Base-by-base conservation (phyloP, 352 stramenopile species). In the Phytophthora pisi region DNA sequence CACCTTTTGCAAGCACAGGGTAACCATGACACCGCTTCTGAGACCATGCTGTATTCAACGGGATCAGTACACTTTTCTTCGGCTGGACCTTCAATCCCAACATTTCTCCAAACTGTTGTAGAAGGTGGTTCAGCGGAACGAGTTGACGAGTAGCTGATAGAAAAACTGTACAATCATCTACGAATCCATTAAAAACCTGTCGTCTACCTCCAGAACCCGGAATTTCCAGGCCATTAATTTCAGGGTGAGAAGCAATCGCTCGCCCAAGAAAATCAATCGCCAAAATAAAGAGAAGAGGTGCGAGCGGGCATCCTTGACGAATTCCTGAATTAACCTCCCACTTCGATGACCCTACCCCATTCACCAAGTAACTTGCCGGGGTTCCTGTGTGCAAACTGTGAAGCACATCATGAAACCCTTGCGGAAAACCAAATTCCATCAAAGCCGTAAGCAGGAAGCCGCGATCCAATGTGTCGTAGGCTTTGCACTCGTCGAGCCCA, bases 161-260 rank as follows among this genome's bases (percentile, higher is more conserved):
- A 15, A 59, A 57, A 13, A 63, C 36, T 3, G 34, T 61, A 11
- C 61, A 63, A 13, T 64, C 49, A 15, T 66, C 59, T 15, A 66
- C 59, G 31, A 58, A 65, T 11, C 47, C 46, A 5, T 23, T 45
- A 30, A 57, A 68, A 6, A 18, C 51, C 4, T 65, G 34, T 4
- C 15, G 8, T 4, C 15, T 3, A 5, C 24, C 4, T 5, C n/a
- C 10, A 0, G 26, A 13, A n/a, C 54, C n/a, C 5, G 53, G 24
- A 8, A 70, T 49, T 38, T 31, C 3, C 3, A 65, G n/a, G 24
- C 63, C 63, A 16, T 1, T 18, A 1, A 69, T 11, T 1, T 57
- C 5, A 0, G 61, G 26, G 13, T 58, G 15, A 1, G 18, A 13
- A 3, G 51, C 5, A 28, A 69, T 69, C 1, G 46, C 36, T 34